Evolutionary conservation across 768 basidiomycete genomes (phyloP).

Genomic region (Lepiota brunneoincarnata): DNA sequence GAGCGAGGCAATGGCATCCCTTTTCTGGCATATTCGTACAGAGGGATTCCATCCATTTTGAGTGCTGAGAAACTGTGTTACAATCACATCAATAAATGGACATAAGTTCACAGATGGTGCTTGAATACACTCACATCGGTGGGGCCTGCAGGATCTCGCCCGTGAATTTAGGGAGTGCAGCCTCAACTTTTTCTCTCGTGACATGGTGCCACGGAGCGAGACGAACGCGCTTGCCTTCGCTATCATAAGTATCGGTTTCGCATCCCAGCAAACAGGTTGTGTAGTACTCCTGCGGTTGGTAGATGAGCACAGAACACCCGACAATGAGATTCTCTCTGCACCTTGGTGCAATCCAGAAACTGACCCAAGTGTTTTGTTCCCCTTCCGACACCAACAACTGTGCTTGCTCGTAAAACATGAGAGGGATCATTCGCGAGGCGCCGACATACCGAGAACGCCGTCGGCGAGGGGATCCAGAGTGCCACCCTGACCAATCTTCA

Average conservation of each 20-base stretch:
- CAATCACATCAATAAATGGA: constrained; percentile 3
- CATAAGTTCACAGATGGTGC: constrained; percentile 8
- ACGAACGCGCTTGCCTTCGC: constrained; percentile 79
- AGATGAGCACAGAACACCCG: not conserved
- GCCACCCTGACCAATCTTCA: constrained; percentile 92
- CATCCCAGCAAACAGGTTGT: constrained; percentile 91
- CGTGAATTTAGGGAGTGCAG: constrained; percentile 65
- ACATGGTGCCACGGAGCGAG: constrained; percentile 81
- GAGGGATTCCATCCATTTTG: constrained; percentile 95
- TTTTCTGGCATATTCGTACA: constrained; percentile 94
- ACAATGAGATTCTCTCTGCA: not conserved
- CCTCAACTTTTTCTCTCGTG: constrained; percentile 72
- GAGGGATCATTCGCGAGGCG: not conserved
- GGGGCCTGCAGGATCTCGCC: constrained; percentile 91
- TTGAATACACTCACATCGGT: constrained; percentile 66
- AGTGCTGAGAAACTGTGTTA: constrained; percentile 90
- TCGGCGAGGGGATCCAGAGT: constrained; percentile 97
- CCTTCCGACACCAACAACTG: constrained; percentile 87
- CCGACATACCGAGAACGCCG: constrained; percentile 77
- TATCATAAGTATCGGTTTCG: constrained; percentile 93
- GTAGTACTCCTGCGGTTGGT: constrained; percentile 70
- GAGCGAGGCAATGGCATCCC: constrained; percentile 90
- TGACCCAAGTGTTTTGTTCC: constrained; percentile 84
- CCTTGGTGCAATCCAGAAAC: constrained; percentile 91
- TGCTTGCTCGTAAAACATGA: constrained; percentile 1